Evolutionary conservation across 148 eudicot genomes (phyloP), one percentile per base, ranked within the genome.

Genomic region (Selenicereus undatus): DNA sequence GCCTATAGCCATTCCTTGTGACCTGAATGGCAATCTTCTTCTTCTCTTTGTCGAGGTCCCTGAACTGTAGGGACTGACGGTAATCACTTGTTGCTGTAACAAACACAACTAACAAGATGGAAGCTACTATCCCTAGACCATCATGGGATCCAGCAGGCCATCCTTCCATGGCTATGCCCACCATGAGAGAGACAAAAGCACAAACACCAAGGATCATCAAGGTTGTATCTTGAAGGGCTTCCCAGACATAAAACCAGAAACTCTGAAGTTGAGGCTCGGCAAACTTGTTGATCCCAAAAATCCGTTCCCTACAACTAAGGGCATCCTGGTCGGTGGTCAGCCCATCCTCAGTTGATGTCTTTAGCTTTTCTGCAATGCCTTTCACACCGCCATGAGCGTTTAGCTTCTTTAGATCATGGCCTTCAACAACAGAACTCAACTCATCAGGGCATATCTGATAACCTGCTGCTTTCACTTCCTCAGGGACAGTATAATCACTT

Each of bases 171-270:
- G 93, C 90, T 76, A 95, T 75, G 27, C 97, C 98, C 71, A 95
- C 98, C 27, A 95, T 93, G 32, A 95, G 82, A 75, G 98, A 95
- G 29, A 93, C 92, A 81, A 95, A 83, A 16, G 98, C 98, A 72
- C 98, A 95, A 24, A 88, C 92, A 24, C 90, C 98, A 22, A 95
- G 96, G 85, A 95, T 93, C 98, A 95, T 95, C 79, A 95, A 89
- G 17, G 98, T 95, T 97, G 91, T 95, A 68, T 95, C 98, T 69
- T 95, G 98, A 76, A 91, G 93, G 26, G 98, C 97, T 88, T 95
- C 98, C 93, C 94, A 93, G 70, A 95, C 96, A 85, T 88, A 95
- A 11, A 95, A 78, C 96, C 93, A 95, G 80, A 93, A 95, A 80
- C 93, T 91, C 71, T 85, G 81, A 27, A 81, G 78, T 81, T 89